phyloP scores from a whole-genome alignment of 2,329 filamentous ascomycete species.

The Aspergillus japonicus region DNA sequence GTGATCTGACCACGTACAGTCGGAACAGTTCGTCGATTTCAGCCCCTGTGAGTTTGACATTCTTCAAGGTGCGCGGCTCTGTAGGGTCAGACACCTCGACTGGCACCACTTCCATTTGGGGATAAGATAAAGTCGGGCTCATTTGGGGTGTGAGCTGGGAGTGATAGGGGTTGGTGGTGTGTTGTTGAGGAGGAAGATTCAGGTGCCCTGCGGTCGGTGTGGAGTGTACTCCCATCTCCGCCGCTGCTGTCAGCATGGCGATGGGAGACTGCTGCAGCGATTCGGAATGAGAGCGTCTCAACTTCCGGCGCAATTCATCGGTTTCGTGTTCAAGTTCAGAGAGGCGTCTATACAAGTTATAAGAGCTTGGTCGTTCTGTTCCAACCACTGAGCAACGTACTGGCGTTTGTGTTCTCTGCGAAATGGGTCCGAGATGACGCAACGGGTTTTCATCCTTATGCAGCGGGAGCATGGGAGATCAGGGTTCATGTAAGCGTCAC shows the following conservation, averaged over 20 bases:
- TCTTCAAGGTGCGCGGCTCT: slow-evolving; percentile 31
- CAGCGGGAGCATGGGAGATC: slow-evolving; percentile 40
- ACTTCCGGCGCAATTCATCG: slow-evolving; percentile 35
- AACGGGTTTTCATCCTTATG: slow-evolving; percentile 35
- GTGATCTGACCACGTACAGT: slow-evolving; percentile 23
- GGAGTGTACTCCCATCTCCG: slow-evolving; percentile 30
- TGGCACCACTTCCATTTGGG: slow-evolving; percentile 11
- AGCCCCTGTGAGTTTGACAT: slow-evolving; percentile 27
- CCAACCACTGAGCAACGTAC: slow-evolving; percentile 19
- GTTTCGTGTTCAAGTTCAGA: slow-evolving; percentile 41
- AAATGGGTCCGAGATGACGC: slow-evolving; percentile 44
- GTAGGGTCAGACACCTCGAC: slow-evolving; percentile 22
- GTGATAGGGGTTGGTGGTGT: slow-evolving; percentile 23
- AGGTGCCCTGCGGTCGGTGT: slow-evolving; percentile 3
- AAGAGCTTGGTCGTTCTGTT: not conserved
- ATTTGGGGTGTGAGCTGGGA: slow-evolving; percentile 23
- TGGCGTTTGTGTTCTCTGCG: slow-evolving; percentile 45
- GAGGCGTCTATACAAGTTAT: slow-evolving; percentile 28
- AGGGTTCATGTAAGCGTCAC: slow-evolving; percentile 40
- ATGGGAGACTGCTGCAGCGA: slow-evolving; percentile 25
- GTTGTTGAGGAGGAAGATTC: slow-evolving; percentile 17
- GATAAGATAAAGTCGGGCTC: slow-evolving; percentile 17
- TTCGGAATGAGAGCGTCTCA: slow-evolving; percentile 28
- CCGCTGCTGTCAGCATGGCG: slow-evolving; percentile 31
- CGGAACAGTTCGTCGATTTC: slow-evolving; percentile 43